These are phyloP conservation scores for Thinopyrum obtusiflorum DNA, from an alignment of 202 grass and related monocot species.

Conservation along the genomic window DNA sequence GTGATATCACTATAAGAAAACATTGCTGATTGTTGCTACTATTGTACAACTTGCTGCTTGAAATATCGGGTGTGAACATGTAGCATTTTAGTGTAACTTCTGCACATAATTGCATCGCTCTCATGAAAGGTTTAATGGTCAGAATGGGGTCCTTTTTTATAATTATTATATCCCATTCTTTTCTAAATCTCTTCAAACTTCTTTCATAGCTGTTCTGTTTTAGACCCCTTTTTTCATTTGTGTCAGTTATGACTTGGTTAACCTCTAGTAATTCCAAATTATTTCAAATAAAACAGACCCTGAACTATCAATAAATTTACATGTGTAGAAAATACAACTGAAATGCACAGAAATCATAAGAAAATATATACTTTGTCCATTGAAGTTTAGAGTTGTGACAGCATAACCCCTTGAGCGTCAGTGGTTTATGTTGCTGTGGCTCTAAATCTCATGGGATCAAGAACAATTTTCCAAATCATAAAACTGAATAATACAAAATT, in stretches of 20 bases:
- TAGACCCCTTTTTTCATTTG: not conserved
- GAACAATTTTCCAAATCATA: slow-evolving; percentile 2
- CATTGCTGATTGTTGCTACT: not conserved
- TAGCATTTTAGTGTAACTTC: slow-evolving; percentile 8
- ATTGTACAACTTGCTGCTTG: not conserved
- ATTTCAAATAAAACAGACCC: not conserved
- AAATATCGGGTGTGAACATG: not conserved
- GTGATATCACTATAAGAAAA: not conserved
- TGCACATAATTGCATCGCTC: not conserved
- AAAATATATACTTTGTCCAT: not conserved
- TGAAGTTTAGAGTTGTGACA: not conserved
- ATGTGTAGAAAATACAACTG: not conserved
- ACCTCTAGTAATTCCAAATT: slow-evolving; percentile 12
- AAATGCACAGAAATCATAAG: not conserved
- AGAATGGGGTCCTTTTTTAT: not conserved
- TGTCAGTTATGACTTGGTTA: not conserved
- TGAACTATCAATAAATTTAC: not conserved
- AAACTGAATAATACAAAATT: not conserved
- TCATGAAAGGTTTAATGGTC: not conserved
- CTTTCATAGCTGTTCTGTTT: not conserved
- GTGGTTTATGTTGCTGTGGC: not conserved
- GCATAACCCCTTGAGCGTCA: not conserved
- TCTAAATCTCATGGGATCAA: not conserved
- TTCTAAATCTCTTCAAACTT: not conserved
- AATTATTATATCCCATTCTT: not conserved